Conservation (phyloP, 176 grass and related monocot species). For the Zoysia japonica region DNA sequence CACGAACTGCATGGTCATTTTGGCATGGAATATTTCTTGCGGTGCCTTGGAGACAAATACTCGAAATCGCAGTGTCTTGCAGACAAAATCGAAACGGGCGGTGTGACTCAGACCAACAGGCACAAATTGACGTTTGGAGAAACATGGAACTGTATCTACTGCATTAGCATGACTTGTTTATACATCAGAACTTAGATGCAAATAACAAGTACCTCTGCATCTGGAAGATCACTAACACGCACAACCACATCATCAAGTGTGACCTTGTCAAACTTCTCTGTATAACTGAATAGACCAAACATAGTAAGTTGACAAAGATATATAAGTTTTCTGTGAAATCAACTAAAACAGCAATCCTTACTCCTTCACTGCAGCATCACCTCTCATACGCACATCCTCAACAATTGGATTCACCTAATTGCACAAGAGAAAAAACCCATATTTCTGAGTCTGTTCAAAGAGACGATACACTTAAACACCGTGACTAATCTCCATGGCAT, state of each 20-base stretch:
- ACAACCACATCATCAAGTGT: slow-evolving; percentile 61
- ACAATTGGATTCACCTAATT: slow-evolving; percentile 87
- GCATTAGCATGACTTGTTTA: background rate
- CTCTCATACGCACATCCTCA: slow-evolving; percentile 78
- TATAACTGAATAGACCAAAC: slow-evolving; percentile 65
- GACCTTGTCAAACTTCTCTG: slow-evolving; percentile 88
- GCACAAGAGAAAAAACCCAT: background rate
- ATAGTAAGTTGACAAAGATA: slow-evolving; percentile 12
- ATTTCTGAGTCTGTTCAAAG: slow-evolving; percentile 6
- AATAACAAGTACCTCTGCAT: slow-evolving; percentile 56
- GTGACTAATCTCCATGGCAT: background rate
- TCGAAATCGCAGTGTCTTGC: too few species aligned
- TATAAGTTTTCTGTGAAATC: background rate
- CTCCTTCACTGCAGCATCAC: slow-evolving; percentile 86
- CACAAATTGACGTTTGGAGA: background rate
- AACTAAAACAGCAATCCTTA: slow-evolving; percentile 33
- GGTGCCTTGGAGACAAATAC: too few species aligned
- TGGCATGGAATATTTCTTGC: too few species aligned
- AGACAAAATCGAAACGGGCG: too few species aligned
- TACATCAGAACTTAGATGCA: background rate
- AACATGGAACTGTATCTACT: background rate
- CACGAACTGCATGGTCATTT: too few species aligned
- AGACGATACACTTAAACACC: background rate
- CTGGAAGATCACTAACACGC: slow-evolving; percentile 63
- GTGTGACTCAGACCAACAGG: too few species aligned